phyloP scores from a whole-genome alignment of 169 alveolate genomes.

The Blepharisma undulans region DNA sequence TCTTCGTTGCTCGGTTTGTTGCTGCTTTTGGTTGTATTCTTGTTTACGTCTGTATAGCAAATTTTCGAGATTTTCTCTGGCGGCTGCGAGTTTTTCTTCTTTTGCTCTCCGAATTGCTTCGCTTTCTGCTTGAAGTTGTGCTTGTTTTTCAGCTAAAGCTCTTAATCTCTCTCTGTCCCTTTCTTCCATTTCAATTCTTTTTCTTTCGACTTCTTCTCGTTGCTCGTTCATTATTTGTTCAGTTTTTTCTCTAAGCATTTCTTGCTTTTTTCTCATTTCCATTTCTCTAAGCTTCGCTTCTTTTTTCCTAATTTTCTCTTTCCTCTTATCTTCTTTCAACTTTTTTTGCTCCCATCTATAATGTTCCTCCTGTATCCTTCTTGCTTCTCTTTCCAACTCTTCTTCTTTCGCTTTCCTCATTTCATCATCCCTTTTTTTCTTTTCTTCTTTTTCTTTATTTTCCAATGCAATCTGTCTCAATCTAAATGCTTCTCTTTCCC shows the following conservation, averaged over 20 bases:
- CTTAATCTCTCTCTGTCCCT: background rate
- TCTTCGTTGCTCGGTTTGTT: slow-evolving; percentile 51
- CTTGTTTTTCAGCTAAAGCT: background rate
- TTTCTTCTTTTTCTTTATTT: slow-evolving; percentile 15
- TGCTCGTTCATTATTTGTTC: background rate
- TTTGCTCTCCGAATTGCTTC: background rate
- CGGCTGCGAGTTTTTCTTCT: background rate
- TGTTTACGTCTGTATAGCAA: background rate
- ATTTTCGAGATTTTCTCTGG: slow-evolving; percentile 18
- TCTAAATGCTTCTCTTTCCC: slow-evolving; percentile 36
- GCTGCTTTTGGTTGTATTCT: slow-evolving; percentile 50
- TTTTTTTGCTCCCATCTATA: background rate
- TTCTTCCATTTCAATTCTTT: slow-evolving; percentile 14
- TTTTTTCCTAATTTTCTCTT: slow-evolving; percentile 17
- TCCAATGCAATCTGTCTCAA: slow-evolving; percentile 16
- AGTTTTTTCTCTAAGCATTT: background rate
- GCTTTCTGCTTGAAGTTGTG: background rate
- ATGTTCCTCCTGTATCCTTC: background rate
- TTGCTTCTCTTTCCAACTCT: slow-evolving; percentile 13
- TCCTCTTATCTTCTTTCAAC: background rate
- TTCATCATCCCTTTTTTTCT: slow-evolving; percentile 37
- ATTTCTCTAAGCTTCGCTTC: background rate
- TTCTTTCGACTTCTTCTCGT: background rate
- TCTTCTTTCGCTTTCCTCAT: slow-evolving; percentile 28
- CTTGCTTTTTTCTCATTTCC: background rate